Conservation (phyloP, 768 basidiomycete species). For the Boletus reticulatus region DNA sequence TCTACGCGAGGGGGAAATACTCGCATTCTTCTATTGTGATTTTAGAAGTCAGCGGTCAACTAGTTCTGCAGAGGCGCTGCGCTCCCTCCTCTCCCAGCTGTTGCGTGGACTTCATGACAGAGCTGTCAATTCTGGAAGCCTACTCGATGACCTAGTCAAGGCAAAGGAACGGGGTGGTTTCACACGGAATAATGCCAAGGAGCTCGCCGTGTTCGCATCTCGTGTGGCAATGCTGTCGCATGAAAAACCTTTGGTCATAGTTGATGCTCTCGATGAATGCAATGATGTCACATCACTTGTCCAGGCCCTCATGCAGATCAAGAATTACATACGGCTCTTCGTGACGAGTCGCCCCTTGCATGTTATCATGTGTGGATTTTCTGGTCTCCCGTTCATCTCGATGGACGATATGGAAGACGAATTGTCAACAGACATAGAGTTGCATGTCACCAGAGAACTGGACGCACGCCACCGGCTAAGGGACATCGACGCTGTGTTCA, state of each 20-base stretch:
- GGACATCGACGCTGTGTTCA: neutral
- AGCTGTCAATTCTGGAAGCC: neutral
- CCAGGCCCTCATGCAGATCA: neutral
- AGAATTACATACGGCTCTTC: neutral
- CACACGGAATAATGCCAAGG: neutral
- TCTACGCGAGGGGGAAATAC: neutral
- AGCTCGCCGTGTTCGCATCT: neutral
- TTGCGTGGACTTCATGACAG: neutral
- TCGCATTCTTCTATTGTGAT: neutral
- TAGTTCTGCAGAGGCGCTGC: neutral
- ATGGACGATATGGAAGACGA: neutral
- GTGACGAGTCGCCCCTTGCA: neutral
- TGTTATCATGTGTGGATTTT: neutral
- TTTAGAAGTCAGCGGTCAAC: neutral
- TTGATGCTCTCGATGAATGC: constrained; percentile 2
- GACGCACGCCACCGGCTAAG: neutral
- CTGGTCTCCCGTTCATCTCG: neutral
- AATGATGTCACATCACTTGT: neutral
- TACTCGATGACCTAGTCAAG: neutral
- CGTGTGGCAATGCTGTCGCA: neutral
- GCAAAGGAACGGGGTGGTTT: neutral
- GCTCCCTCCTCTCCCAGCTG: neutral
- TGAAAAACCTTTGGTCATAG: too few species aligned
- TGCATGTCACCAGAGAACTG: neutral
- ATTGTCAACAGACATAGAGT: neutral